These are phyloP conservation scores for Epichloe typhina DNA, from an alignment of 2,329 filamentous ascomycete species.

Conservation along the genomic window DNA sequence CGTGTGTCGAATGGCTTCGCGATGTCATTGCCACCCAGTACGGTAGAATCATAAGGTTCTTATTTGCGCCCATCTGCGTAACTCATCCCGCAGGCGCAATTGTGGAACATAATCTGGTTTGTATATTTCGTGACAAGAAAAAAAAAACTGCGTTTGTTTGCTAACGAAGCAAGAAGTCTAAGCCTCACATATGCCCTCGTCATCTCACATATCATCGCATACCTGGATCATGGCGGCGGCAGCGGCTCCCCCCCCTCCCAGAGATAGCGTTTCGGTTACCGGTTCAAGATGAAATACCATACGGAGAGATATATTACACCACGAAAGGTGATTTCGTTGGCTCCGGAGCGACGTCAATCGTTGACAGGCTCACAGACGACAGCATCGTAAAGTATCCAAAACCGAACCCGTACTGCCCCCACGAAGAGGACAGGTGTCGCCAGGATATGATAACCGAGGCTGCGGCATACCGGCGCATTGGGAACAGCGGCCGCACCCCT, in stretches of 20 bases:
- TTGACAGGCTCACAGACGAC: constrained; percentile 10
- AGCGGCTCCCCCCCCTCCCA: too few relatives aligned
- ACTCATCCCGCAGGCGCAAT: background rate
- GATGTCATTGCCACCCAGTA: background rate
- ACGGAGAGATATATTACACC: constrained; percentile 9
- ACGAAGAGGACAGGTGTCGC: constrained; percentile 5
- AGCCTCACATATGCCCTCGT: too few relatives aligned
- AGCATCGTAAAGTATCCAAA: constrained; percentile 11
- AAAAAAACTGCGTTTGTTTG: too few relatives aligned
- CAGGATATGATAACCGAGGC: background rate
- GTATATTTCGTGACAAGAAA: background rate
- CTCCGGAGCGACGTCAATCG: constrained; percentile 8
- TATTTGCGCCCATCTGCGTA: background rate
- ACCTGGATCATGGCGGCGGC: too few relatives aligned
- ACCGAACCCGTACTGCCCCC: constrained; percentile 10
- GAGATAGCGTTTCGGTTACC: too few relatives aligned
- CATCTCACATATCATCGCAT: too few relatives aligned
- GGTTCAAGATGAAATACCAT: background rate
- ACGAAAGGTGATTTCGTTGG: constrained; percentile 9
- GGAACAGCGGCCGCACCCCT: background rate
- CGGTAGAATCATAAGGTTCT: background rate
- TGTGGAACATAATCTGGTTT: background rate
- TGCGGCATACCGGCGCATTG: background rate
- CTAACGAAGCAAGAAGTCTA: too few relatives aligned
- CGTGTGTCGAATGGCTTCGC: background rate